These are phyloP conservation scores for Salpingoeca rosetta DNA, from an alignment of 78 protist genomes.

Conservation along the genomic window DNA sequence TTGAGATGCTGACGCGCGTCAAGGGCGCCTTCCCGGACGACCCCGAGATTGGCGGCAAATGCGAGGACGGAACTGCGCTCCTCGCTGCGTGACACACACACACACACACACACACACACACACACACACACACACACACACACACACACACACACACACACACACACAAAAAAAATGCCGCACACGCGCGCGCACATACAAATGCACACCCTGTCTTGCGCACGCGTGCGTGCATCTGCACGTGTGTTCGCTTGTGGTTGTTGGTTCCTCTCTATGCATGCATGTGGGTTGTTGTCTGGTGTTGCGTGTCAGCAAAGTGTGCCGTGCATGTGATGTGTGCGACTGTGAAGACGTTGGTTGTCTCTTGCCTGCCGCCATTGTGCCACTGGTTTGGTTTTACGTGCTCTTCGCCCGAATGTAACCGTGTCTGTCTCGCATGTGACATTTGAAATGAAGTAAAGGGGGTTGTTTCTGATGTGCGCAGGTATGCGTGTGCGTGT, in stretches of 20 bases:
- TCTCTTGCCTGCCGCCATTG: not conserved
- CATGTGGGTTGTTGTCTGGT: too few species aligned
- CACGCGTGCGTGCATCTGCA: not conserved
- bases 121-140: constrained; percentile 6
- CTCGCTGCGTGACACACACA: not conserved
- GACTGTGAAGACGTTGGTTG: not conserved
- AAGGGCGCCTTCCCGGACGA: too few species aligned
- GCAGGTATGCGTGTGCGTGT: not conserved
- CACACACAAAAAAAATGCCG: too few species aligned
- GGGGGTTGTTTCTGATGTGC: too few species aligned
- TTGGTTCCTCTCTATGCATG: too few species aligned
- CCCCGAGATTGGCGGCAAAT: not conserved
- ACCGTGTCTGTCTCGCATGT: too few species aligned
- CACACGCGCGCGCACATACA: too few species aligned
- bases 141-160: not conserved
- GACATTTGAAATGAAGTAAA: too few species aligned
- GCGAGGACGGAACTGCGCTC: too few species aligned
- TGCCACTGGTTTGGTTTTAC: not conserved
- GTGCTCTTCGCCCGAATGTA: constrained; percentile 16
- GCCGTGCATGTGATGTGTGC: not conserved
- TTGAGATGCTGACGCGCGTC: too few species aligned
- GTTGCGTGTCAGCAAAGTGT: not conserved
- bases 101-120: not conserved
- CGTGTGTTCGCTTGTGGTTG: too few species aligned
- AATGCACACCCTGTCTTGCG: not conserved